Evolutionary conservation across 495 filamentous ascomycete genomes (phyloP).

Genomic region (Aspergillus indologenus): DNA sequence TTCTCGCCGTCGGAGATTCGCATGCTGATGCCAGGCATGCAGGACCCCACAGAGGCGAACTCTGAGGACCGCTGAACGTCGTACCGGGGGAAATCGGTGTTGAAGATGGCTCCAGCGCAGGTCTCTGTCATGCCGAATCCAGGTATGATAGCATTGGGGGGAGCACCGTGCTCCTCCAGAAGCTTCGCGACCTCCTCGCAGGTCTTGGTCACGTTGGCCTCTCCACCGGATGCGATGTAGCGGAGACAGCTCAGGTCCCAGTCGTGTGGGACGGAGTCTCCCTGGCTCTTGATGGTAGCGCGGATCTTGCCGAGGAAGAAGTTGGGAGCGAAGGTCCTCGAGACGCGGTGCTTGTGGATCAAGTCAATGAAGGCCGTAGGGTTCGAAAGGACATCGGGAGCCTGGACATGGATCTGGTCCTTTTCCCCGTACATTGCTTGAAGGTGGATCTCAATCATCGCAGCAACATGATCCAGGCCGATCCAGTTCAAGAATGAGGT

Average conservation of each 20-base stretch:
- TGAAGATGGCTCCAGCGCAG: conserved; percentile 48
- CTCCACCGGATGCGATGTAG: conserved; percentile 37
- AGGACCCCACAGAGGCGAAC: conserved; percentile 40
- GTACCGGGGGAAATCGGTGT: conserved; percentile 29
- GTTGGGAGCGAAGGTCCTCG: conserved; percentile 53
- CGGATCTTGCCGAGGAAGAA: conserved; percentile 44
- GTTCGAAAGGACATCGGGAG: conserved; percentile 36
- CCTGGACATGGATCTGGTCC: conserved; percentile 47
- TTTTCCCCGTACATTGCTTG: conserved; percentile 36
- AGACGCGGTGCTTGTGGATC: conserved; percentile 39
- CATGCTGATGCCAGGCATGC: conserved; percentile 35
- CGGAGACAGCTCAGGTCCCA: conserved; percentile 30
- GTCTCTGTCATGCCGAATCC: conserved; percentile 59
- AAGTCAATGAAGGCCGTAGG: conserved; percentile 43
- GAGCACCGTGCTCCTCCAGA: conserved; percentile 32
- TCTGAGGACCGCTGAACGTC: conserved; percentile 25
- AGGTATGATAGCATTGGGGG: conserved; percentile 38
- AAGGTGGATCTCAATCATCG: conserved; percentile 50
- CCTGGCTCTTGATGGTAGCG: background rate
- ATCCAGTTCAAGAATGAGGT: conserved; percentile 50
- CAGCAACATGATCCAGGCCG: conserved; percentile 53
- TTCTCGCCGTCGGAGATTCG: background rate
- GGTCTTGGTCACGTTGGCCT: conserved; percentile 34
- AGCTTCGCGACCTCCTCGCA: conserved; percentile 27
- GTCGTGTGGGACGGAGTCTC: background rate